Base-by-base conservation (phyloP, 2,329 filamentous ascomycete genomes). In the Raffaelea albimanens region DNA sequence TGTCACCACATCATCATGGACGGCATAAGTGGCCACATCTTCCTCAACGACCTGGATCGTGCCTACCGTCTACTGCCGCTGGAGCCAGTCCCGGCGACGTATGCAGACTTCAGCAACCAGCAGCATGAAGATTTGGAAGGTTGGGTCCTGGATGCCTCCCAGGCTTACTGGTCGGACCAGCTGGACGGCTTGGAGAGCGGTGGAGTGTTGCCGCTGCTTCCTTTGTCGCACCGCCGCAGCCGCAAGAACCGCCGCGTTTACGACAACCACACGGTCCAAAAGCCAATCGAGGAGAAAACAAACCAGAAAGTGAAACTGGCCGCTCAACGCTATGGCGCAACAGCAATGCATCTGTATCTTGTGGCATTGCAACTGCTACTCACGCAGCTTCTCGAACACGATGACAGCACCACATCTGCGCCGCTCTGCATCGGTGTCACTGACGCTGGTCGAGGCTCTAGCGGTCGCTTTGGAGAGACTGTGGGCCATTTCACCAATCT, bases 1-100 rank as follows among this genome's bases (percentile, higher is more conserved):
- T 64, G 62, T 41, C 72, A 76, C 49, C 72, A 76, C 52, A 75
- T 78, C 34, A 58, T 63, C 31, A 65, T 77, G 62, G 75, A 78
- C 51, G 71, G 68, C 1, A 50, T 67, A 34, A 70, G 70, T 40
- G 64, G 64, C 3, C 52, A 68, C 10, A 52, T 75, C 2, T 58
- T 78, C 18, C 47, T 72, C 13, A 23, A 50, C 0, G 71, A 77
- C 34, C 48, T 76, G 3, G 60, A 69, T n/a, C 64, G 59, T 23
- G 62, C 57, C 0, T 76, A 76, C 55, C 58, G 57, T 8, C 13
- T 38, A 16, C 13, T 19, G 34, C 34, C 34, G 34, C 34, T 38
- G 34, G 34, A 19, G 5, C 34, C 34, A 8, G 34, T n/a, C 7
- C 8, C 14, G 14, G 14, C 8, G 5, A n/a, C 13, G 14, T 19